Evolutionary conservation across 129 eudicot genomes (phyloP), one percentile per base, ranked within the genome.

Genomic region (Apium graveolens): DNA sequence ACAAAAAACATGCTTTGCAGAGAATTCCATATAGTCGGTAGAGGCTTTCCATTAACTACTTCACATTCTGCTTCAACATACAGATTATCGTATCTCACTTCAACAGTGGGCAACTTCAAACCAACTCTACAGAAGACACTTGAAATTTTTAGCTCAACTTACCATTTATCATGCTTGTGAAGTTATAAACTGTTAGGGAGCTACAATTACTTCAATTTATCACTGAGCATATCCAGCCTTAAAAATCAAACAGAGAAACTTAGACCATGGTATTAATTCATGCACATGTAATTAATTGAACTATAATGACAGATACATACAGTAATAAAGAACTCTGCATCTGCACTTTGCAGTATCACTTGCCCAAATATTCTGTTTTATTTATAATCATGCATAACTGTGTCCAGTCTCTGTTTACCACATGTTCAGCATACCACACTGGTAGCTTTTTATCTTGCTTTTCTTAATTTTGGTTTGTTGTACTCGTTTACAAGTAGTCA

Each of bases 31-130:
- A 88, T 80, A 44, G 91, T 88, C 1, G 91, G 91, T 32, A 88
- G 91, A 16, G 91, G 92, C 78, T 88, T 88, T 9, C 92, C 92
- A 46, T 81, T 78, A 75, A 88, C 92, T 18, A 88, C 89, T 74
- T 88, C 83, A 70, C 87, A 85, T 80, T 83, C 86, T 3, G 87
- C 86, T 85, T 83, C 87, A 70, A 86, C 86, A 10, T 68, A 68
- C 68, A 88, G 82, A 80, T 86, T 85, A 34, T 73, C 81, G 79
- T 88, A 88, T 75, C 83, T 72, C 82, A 88, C 91, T 71, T 88
- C 88, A 69, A 88, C 89, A 45, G 84, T 66, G 29, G 91, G 91
- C 26, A 85, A 78, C 48, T 79, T 74, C 51, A 88, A 80, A 29
- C 89, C 89, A 86, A 85, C 89, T 81, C 91, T 88, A 70, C 70